Conservation (phyloP, 345 rosid genomes). For the Gossypium herbaceum region DNA sequence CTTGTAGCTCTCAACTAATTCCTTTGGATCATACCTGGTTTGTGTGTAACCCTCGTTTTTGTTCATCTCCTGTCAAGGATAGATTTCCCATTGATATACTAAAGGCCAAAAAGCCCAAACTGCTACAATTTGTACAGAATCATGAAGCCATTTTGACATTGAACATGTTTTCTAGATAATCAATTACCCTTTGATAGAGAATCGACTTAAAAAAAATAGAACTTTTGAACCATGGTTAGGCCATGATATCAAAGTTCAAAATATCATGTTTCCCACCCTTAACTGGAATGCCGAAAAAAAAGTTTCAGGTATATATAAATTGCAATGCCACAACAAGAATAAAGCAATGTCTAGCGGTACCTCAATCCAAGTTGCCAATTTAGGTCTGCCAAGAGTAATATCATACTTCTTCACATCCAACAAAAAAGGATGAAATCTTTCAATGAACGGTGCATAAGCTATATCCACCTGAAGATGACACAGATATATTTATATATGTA, state of each 20-base stretch:
- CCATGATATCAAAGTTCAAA: background rate
- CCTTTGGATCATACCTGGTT: conserved; percentile 57
- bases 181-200: background rate
- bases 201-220: background rate
- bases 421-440: conserved; percentile 49
- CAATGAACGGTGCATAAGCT: conserved; percentile 73
- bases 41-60: conserved; percentile 65
- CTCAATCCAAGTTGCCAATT: conserved; percentile 71
- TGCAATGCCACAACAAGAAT: background rate
- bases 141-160: background rate
- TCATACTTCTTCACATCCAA: conserved; percentile 52
- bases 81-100: background rate
- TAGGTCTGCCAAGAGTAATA: conserved; percentile 63
- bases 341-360: conserved; percentile 27
- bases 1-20: conserved; percentile 51
- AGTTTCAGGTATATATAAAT: background rate
- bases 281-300: no score
- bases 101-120: background rate
- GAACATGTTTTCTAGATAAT: background rate
- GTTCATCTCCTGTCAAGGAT: conserved; percentile 53
- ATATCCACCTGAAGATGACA: conserved; percentile 53
- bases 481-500: no score
- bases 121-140: background rate
- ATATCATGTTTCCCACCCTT: no score
- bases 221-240: background rate